Evolutionary conservation across 2,329 filamentous ascomycete species (phyloP), one percentile per base, ranked within the genome.

Genomic region (Gaeumannomyces tritici): DNA sequence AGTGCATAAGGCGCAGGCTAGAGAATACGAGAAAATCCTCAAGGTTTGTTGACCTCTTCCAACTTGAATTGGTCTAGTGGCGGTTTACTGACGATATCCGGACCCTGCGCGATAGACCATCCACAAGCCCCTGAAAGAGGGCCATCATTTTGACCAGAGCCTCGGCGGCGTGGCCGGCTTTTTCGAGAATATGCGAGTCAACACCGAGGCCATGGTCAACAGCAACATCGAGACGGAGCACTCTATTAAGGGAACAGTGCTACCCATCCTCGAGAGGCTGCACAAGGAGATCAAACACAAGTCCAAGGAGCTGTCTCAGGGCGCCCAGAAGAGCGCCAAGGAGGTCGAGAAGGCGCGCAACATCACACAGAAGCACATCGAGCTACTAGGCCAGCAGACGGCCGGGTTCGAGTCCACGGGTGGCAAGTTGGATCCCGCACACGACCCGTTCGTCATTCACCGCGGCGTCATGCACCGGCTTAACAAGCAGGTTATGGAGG

Each of bases 271-370:
- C 71, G 91, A 96, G 69, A 89, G 92, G 61, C 81, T 99, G 59
- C 93, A 98, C 79, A 88, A 91, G 73, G 95, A 98, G 74, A 95
- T 99, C 80, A 99, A 98, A 83, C 87, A 89, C 78, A 98, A 98
- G 80, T 83, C 85, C 66, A 98, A 98, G 80, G 93, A 97, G 76
- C 83, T 99, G 60, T 82, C 84, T 56, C 83, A 86, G 65, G 93
- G 93, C 11, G 91, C 90, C 27, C 84, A 87, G 65, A 96, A 96
- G 80, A 85, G 88, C 21, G 86, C 90, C 67, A 99, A 98, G 79
- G 86, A 91, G 60, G 92, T 99, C 27, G 91, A 96, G 65, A 97
- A 96, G 79, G 87, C 91, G 11, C 89, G 93, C 64, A 86, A 87
- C 69, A 79, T 78, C 8, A 97, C 93, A 0, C 93, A 99, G 79